Percentiles rank a stretch among this genome's conserved stretches.
phyloP scores from a whole-genome alignment of 2,329 filamentous ascomycete genomes.

The Xylariaceae sp. region DNA sequence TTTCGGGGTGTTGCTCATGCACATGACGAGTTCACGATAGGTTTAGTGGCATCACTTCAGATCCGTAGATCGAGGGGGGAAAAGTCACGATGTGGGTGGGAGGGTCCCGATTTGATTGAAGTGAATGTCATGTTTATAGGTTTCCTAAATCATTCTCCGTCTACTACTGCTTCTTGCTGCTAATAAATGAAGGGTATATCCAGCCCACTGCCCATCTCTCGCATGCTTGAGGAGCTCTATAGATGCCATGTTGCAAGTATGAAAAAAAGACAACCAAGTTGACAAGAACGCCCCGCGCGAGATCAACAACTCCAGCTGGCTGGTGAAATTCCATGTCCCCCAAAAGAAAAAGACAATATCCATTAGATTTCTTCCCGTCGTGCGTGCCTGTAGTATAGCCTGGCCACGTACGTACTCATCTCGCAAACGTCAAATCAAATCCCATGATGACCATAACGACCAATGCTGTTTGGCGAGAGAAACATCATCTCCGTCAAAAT shows the following conservation, averaged over 20 bases:
- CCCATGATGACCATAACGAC: neutral
- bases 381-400: neutral
- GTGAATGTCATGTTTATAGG: too few relatives aligned
- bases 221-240: slow-evolving; percentile 10
- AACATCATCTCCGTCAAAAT: too few relatives aligned
- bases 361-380: neutral
- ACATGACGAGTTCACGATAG: too few relatives aligned
- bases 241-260: slow-evolving; percentile 5
- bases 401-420: neutral
- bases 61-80: too few relatives aligned
- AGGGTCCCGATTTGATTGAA: too few relatives aligned
- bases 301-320: slow-evolving; percentile 1
- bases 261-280: neutral
- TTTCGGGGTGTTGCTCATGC: too few relatives aligned
- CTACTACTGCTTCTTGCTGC: neutral
- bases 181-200: slow-evolving; percentile 14
- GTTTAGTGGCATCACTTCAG: too few relatives aligned
- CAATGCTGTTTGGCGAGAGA: too few relatives aligned
- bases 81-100: too few relatives aligned
- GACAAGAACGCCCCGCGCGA: slow-evolving; percentile 11
- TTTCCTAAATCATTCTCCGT: neutral
- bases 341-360: slow-evolving; percentile 6
- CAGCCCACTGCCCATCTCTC: slow-evolving; percentile 7
- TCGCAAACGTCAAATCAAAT: neutral
- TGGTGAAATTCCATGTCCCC: neutral